Conservation (phyloP, 1,284 basidiomycete species). For the Earliella scabrosa region DNA sequence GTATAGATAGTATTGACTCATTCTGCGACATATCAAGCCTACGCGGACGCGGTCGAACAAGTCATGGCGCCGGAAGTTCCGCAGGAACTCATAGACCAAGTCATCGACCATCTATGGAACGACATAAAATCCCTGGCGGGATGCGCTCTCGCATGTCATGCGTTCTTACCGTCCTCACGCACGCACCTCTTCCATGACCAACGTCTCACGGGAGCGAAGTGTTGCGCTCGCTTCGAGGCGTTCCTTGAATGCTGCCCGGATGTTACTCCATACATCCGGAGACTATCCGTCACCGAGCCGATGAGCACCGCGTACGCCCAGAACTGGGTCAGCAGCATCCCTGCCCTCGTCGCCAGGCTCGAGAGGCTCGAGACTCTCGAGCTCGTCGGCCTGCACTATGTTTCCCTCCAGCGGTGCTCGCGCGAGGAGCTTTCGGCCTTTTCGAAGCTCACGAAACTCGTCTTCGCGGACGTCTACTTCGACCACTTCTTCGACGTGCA, state of each 20-base stretch:
- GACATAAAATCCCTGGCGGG: constrained; percentile 35
- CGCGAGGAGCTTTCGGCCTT: constrained; percentile 13
- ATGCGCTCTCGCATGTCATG: constrained; percentile 39
- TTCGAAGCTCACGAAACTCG: constrained; percentile 15
- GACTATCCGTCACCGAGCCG: constrained; percentile 19
- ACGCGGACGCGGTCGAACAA: too few relatives aligned
- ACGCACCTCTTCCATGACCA: constrained; percentile 39
- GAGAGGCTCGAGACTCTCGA: constrained; percentile 19
- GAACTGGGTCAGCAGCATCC: constrained; percentile 23
- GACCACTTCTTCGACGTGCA: constrained; percentile 21
- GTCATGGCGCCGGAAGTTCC: constrained; percentile 13
- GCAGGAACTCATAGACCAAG: constrained; percentile 39
- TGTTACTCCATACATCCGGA: constrained; percentile 18
- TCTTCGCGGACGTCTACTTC: constrained; percentile 27
- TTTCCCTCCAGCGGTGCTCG: constrained; percentile 15
- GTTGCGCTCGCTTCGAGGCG: constrained; percentile 21
- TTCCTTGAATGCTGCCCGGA: constrained; percentile 18
- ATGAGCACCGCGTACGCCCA: constrained; percentile 18
- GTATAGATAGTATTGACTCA: background rate
- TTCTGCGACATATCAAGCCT: too few relatives aligned
- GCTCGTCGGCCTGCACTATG: constrained; percentile 22
- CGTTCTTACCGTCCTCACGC: constrained; percentile 38
- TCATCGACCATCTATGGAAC: constrained; percentile 40
- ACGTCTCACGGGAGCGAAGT: constrained; percentile 10
- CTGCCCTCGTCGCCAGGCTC: constrained; percentile 15